Evolutionary conservation across 2,329 filamentous ascomycete species (phyloP).

Genomic region (Paramyrothecium sp.): DNA sequence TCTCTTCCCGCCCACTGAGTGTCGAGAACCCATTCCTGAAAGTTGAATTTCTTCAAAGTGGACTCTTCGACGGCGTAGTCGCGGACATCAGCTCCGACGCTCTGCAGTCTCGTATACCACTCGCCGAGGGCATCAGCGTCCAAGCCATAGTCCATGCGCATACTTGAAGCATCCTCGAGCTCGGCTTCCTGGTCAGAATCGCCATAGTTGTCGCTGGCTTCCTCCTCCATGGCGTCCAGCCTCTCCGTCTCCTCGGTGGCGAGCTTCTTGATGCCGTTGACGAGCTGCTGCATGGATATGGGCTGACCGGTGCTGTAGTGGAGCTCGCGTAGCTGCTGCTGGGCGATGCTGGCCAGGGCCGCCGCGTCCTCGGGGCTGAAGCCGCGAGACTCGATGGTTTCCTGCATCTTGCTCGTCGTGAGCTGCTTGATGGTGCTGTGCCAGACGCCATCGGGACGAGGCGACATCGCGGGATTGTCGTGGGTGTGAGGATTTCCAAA

Average conservation of each 20-base stretch:
- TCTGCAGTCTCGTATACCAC: background rate
- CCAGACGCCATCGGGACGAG: background rate
- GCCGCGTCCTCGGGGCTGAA: constrained; percentile 15
- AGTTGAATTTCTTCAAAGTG: background rate
- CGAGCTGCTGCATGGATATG: constrained; percentile 13
- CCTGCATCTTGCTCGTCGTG: background rate
- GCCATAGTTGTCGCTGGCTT: background rate
- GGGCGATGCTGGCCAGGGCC: constrained; percentile 16
- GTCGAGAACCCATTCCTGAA: background rate
- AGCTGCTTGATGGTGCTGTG: background rate
- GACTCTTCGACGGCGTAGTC: background rate
- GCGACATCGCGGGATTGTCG: background rate
- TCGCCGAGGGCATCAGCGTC: no score
- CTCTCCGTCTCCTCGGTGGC: constrained; percentile 11
- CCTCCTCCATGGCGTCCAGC: background rate
- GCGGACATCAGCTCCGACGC: background rate
- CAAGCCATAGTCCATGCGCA: constrained; percentile 21
- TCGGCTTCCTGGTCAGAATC: background rate
- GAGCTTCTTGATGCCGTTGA: constrained; percentile 16
- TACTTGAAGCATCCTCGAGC: background rate
- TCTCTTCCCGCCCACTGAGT: background rate
- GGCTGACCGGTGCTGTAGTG: constrained; percentile 6
- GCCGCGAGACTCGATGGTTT: constrained; percentile 14
- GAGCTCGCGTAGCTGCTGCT: constrained; percentile 15
- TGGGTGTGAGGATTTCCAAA: background rate